Evolutionary conservation across 306 rosid genomes (phyloP), one percentile per base, ranked within the genome.

Genomic region (Cicer judaicum): DNA sequence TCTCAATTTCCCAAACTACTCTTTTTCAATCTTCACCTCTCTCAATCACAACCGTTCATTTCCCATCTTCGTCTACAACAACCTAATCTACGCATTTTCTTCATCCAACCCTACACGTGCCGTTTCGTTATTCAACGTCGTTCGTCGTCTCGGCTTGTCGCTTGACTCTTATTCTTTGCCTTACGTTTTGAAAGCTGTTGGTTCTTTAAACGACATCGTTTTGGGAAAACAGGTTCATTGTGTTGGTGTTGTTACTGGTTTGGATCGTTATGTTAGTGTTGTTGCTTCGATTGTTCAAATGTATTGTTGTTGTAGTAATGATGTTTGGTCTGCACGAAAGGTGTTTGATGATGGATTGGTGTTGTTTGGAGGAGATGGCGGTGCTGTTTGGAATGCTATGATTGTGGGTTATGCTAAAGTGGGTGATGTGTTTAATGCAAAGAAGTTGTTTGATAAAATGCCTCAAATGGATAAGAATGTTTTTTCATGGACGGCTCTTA

Each of bases 81-180:
- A 78, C 76, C 18, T 73, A 53, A 88, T 90, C 67, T 86, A 59
- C 19, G 85, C 89, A 15, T 74, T 83, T 2, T 85, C 89, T 72
- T 79, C 81, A 2, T 44, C 63, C 70, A 43, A 46, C 55, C 19
- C 84, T 36, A 3, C 39, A 1, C 64, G 24, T 0, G 79, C 93
- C 72, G 13, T 88, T 52, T 80, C 78, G 34, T 70, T 88, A 0
- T 87, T 80, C 78, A 74, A 75, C 75, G 0, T 16, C 2, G 77
- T 86, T 67, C 86, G 59, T 24, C 4, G 15, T 0, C 79, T 73
- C 8, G 81, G 81, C 0, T 50, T 88, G 38, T 81, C 73, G 0
- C 88, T 89, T 0, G 91, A 90, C 74, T 75, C 91, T 21, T 90
- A 85, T 81, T 75, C 96, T 13, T 49, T 90, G 50, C 90, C 93